Evolutionary conservation across 768 basidiomycete genomes (phyloP).

Genomic region (Podaxis pistillaris): DNA sequence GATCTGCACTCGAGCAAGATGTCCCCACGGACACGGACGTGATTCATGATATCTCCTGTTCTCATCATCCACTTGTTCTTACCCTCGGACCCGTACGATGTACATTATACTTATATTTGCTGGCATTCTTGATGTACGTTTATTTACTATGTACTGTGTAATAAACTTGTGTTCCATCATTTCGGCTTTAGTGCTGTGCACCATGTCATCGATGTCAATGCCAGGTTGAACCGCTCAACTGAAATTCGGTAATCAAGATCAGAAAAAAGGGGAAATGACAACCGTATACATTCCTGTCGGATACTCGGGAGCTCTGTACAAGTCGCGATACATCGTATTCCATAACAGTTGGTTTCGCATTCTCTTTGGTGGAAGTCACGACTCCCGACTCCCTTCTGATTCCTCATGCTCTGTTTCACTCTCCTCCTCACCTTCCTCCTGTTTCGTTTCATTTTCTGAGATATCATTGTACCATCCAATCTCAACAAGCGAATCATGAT

Average conservation of each 20-base stretch:
- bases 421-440: neutral
- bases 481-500: neutral
- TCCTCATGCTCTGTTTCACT: neutral
- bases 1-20: constrained; percentile 59
- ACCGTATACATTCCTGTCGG: too few relatives aligned
- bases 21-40: constrained; percentile 55
- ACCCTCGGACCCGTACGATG: neutral
- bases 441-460: neutral
- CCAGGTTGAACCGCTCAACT: neutral
- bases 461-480: neutral
- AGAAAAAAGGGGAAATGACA: too few relatives aligned
- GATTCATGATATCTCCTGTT: neutral
- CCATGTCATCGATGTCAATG: neutral
- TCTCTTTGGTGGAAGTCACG: too few relatives aligned
- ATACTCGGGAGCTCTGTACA: too few relatives aligned
- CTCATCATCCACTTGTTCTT: neutral
- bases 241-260: too few relatives aligned
- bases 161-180: neutral
- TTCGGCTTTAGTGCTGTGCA: neutral
- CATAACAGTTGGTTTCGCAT: too few relatives aligned
- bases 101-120: neutral
- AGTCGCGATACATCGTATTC: too few relatives aligned
- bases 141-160: neutral
- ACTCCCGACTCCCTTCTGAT: too few relatives aligned
- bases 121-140: neutral